Percentiles rank a stretch among this genome's conserved stretches.
phyloP scores from a whole-genome alignment of 345 rosid species.

The Eutrema japonicum region DNA sequence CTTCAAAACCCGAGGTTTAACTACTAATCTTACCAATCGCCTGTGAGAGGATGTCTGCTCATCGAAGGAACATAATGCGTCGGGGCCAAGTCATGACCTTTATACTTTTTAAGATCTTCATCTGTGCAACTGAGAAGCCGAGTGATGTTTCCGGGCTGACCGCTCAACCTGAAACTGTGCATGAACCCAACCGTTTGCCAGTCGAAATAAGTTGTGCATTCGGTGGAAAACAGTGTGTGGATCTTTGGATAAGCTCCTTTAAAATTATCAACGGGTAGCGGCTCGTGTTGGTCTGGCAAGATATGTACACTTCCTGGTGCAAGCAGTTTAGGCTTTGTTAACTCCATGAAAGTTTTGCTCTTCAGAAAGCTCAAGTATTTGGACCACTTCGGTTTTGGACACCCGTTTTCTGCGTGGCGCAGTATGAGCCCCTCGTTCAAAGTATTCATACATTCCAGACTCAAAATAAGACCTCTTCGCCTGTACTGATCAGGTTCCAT shows the following conservation, averaged over 20 bases:
- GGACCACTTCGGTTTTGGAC: constrained; percentile 84
- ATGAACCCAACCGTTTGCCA: constrained; percentile 98
- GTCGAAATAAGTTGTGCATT: constrained; percentile 90
- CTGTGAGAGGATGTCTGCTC: constrained; percentile 96
- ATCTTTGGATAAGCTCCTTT: constrained; percentile 68
- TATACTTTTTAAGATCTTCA: constrained; percentile 71
- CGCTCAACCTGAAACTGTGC: constrained; percentile 89
- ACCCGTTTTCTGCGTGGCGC: constrained; percentile 76
- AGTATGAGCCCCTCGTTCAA: constrained; percentile 86
- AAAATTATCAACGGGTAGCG: constrained; percentile 49
- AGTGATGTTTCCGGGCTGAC: constrained; percentile 94
- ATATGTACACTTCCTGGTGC: constrained; percentile 46
- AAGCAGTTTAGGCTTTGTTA: constrained; percentile 72
- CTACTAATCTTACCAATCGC: constrained; percentile 71
- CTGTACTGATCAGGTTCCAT: constrained; percentile 71
- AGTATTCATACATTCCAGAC: constrained; percentile 83
- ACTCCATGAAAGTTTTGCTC: constrained; percentile 85
- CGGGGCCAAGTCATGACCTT: constrained; percentile 92
- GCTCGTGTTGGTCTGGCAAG: constrained; percentile 48
- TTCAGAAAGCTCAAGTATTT: constrained; percentile 91
- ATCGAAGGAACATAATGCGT: constrained; percentile 98
- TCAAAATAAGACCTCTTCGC: constrained; percentile 66
- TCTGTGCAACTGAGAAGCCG: constrained; percentile 97
- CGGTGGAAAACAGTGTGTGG: constrained; percentile 93
- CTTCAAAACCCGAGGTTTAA: not conserved